A percentile compares a stretch with the other conserved stretches of the same genome.
Conservation (phyloP, 1,139 yeast species). For the Keqinozyma sinolaborantium region DNA sequence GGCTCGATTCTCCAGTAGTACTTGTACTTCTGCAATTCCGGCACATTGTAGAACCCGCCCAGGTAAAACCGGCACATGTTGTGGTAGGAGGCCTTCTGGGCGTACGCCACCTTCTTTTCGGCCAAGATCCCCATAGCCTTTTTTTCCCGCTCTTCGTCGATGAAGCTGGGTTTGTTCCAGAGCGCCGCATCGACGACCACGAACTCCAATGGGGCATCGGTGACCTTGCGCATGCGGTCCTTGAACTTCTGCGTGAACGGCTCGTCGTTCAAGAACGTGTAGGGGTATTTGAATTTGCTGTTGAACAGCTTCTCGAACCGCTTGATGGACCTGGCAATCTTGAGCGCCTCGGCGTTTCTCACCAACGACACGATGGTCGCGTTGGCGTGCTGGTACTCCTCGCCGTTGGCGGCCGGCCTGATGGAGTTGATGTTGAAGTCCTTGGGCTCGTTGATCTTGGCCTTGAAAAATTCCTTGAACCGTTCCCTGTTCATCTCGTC, state of each 20-base stretch:
- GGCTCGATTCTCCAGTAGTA: slow-evolving; percentile 87
- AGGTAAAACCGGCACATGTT: slow-evolving; percentile 69
- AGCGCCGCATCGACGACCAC: slow-evolving; percentile 50
- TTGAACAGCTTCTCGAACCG: slow-evolving; percentile 67
- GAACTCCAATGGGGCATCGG: slow-evolving; percentile 54
- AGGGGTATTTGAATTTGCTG: slow-evolving; percentile 68
- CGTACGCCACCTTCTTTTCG: slow-evolving; percentile 57
- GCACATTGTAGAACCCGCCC: slow-evolving; percentile 59
- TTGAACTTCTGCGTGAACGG: slow-evolving; percentile 61
- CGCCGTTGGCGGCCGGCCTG: slow-evolving; percentile 30
- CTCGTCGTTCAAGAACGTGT: slow-evolving; percentile 73
- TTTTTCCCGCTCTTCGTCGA: slow-evolving; percentile 43
- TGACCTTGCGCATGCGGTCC: slow-evolving; percentile 29
- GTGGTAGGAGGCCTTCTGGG: slow-evolving; percentile 61
- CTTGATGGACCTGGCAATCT: slow-evolving; percentile 48
- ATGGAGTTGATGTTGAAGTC: slow-evolving; percentile 34
- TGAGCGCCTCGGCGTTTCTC: slow-evolving; percentile 55
- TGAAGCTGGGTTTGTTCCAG: slow-evolving; percentile 65
- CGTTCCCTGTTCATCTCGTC: slow-evolving; percentile 28
- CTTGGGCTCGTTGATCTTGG: slow-evolving; percentile 46
- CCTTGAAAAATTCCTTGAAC: slow-evolving; percentile 28
- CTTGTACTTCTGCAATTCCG: slow-evolving; percentile 44
- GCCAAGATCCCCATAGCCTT: slow-evolving; percentile 37
- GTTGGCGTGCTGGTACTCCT: slow-evolving; percentile 47
- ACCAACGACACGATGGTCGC: slow-evolving; percentile 77